Evolutionary conservation across 2,329 filamentous ascomycete genomes (phyloP).

Genomic region (Arthroderma sp.): DNA sequence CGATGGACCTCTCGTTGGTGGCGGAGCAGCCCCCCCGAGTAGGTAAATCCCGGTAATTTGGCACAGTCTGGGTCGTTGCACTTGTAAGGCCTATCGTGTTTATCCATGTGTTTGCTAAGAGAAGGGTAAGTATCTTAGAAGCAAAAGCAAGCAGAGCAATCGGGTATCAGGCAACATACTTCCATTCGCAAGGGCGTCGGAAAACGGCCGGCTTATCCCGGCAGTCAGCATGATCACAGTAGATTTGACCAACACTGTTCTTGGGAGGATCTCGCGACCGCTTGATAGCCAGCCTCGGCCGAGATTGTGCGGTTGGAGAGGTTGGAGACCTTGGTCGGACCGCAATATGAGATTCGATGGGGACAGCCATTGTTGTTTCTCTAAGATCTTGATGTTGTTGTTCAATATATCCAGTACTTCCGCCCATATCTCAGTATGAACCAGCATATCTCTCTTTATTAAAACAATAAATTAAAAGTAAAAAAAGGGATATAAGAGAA

Average conservation of each 20-base stretch:
- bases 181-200: conserved; percentile 82
- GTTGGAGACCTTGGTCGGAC: too few species aligned
- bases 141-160: background rate
- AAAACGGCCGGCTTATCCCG: conserved; percentile 53
- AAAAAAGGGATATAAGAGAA: too few species aligned
- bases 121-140: background rate
- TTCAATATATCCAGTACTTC: too few species aligned
- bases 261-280: conserved; percentile 40
- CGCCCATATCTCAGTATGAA: too few species aligned
- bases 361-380: too few species aligned
- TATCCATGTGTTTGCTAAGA: conserved; percentile 90
- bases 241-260: conserved; percentile 61
- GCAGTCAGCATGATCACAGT: conserved; percentile 61
- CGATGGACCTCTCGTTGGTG: conserved; percentile 91
- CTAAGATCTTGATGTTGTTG: too few species aligned
- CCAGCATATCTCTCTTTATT: too few species aligned
- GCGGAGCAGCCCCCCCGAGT: conserved; percentile 75
- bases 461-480: too few species aligned
- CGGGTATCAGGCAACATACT: conserved; percentile 46
- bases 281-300: conserved; percentile 30
- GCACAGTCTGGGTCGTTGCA: conserved; percentile 73
- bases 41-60: conserved; percentile 87
- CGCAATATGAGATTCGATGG: too few species aligned
- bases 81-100: conserved; percentile 86
- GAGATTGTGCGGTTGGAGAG: conserved; percentile 3